A percentile compares a stretch with the other conserved stretches of the same genome.
These are phyloP conservation scores for Glycine latifolia DNA, from an alignment of 306 rosid species.

Conservation along the genomic window DNA sequence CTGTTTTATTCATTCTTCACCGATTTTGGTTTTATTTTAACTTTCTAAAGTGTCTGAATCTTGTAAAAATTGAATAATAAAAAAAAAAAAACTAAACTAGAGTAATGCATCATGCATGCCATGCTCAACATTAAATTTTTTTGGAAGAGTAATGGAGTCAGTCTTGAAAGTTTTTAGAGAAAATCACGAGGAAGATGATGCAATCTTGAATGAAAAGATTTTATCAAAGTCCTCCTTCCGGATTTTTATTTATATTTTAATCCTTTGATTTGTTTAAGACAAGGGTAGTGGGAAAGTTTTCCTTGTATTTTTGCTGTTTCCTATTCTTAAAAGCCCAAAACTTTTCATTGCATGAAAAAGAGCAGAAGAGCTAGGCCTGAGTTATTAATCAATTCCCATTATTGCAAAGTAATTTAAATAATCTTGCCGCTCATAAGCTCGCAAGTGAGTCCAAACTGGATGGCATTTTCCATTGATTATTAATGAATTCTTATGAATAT, in stretches of 20 bases:
- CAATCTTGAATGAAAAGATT: not conserved
- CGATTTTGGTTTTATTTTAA: not conserved
- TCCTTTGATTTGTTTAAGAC: not conserved
- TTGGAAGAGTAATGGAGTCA: not conserved
- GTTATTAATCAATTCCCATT: not conserved
- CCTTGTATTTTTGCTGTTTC: not conserved
- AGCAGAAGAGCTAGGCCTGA: not conserved
- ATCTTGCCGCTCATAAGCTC: not conserved
- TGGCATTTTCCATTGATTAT: slow-evolving; percentile 10
- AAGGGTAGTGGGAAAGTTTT: not conserved
- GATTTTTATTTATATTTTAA: not conserved
- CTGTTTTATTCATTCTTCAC: not conserved
- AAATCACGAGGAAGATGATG: not conserved
- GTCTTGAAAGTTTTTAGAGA: not conserved
- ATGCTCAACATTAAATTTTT: not conserved
- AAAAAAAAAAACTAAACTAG: not conserved
- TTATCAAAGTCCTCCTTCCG: not conserved
- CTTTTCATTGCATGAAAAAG: not conserved
- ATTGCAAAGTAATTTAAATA: not conserved
- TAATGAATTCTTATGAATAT: slow-evolving; percentile 5
- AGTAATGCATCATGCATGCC: not conserved
- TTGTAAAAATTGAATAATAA: not conserved
- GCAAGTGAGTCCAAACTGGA: slow-evolving; percentile 15
- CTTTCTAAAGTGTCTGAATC: not conserved
- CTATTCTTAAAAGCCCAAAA: not conserved